Evolutionary conservation across 345 rosid genomes (phyloP).

Genomic region (Eucalyptus curtisii): DNA sequence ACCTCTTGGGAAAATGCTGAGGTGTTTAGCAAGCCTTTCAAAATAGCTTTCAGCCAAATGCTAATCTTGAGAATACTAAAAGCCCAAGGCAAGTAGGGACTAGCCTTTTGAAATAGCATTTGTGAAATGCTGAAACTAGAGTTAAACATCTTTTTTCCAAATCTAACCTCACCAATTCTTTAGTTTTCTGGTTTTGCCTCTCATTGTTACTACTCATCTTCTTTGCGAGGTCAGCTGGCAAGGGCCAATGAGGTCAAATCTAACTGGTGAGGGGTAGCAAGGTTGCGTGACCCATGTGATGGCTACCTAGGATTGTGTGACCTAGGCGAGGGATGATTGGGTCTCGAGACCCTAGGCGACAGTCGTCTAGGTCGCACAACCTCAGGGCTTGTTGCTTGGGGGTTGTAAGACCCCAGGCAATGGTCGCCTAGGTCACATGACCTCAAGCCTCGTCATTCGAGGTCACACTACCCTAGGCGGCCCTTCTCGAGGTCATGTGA

Average conservation of each 20-base stretch:
- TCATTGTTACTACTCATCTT: too few relatives aligned
- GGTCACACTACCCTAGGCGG: fast-evolving
- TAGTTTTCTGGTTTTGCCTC: too few relatives aligned
- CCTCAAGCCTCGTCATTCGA: fast-evolving
- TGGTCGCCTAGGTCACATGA: fast-evolving
- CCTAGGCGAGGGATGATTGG: too few relatives aligned
- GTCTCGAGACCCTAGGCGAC: fast-evolving
- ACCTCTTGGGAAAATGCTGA: fast-evolving
- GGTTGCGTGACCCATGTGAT: too few relatives aligned
- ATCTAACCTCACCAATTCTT: too few relatives aligned
- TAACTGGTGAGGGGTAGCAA: fast-evolving
- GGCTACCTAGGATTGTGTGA: fast-evolving
- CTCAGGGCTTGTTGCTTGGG: fast-evolving
- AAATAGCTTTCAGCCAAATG: fast-evolving
- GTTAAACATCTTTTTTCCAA: too few relatives aligned
- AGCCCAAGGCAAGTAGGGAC: fast-evolving
- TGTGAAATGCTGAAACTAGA: too few relatives aligned
- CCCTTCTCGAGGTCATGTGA: too few relatives aligned
- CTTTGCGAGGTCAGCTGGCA: fast-evolving
- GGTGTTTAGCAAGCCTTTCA: too few relatives aligned
- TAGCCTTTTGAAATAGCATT: too few relatives aligned
- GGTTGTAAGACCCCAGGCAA: too few relatives aligned
- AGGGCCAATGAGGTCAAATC: too few relatives aligned
- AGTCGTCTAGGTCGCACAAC: fast-evolving
- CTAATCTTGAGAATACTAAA: fast-evolving